Conservation (phyloP, 148 eudicot genomes). For the Chenopodium album region DNA sequence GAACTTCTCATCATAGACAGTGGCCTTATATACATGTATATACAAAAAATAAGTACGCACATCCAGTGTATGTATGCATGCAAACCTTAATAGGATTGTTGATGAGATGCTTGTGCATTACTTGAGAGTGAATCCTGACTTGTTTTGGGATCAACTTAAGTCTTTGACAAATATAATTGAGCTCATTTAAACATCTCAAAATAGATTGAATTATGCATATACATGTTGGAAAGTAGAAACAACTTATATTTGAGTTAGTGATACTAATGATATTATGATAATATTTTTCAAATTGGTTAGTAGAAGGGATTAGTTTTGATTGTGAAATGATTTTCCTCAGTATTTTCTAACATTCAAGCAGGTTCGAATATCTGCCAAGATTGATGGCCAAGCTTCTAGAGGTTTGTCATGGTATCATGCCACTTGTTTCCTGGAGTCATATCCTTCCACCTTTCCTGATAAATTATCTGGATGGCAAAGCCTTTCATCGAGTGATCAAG, state of each 20-base stretch:
- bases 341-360: constrained; percentile 26
- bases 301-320: not conserved
- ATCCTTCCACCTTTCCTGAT: constrained; percentile 54
- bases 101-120: no score
- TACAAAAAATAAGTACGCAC: not conserved
- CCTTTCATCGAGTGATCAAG: constrained; percentile 66
- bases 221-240: no score
- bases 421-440: constrained; percentile 57
- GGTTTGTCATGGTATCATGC: constrained; percentile 92
- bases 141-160: no score
- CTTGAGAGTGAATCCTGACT: no score
- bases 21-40: not conserved
- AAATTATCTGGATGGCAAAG: constrained; percentile 71
- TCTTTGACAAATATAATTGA: no score
- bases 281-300: not conserved
- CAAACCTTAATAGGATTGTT: no score
- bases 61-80: no score
- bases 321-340: not conserved
- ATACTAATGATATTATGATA: not conserved
- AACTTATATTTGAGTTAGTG: not conserved
- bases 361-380: constrained; percentile 88
- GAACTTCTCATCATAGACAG: not conserved
- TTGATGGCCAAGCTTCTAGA: constrained; percentile 72
- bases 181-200: no score
- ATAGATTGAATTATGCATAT: no score